These are phyloP conservation scores for Nicotiana obtusifolia DNA, from an alignment of 257 asterid genomes.

Conservation along the genomic window DNA sequence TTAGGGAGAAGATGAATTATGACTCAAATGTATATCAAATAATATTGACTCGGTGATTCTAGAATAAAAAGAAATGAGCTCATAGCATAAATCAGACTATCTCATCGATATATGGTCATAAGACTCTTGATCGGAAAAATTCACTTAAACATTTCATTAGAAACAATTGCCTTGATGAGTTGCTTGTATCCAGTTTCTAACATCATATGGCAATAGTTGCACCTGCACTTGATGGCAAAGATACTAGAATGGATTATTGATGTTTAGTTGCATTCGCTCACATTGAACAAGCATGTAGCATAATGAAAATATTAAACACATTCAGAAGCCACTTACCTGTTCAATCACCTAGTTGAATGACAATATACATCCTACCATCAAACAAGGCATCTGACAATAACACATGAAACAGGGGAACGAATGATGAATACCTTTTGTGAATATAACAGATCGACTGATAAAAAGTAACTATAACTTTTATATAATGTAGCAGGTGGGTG, in stretches of 20 bases:
- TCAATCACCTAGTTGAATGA: slow-evolving; percentile 13
- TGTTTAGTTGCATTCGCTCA: slow-evolving; percentile 41
- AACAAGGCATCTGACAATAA: slow-evolving; percentile 79
- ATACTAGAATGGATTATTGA: slow-evolving; percentile 36
- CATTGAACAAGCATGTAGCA: slow-evolving; percentile 81
- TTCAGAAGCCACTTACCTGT: slow-evolving; percentile 11
- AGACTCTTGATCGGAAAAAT: not conserved
- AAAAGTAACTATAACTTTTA: not conserved
- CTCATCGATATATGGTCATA: not conserved
- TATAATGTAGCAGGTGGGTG: not conserved
- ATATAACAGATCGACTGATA: slow-evolving; percentile 75
- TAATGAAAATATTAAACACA: slow-evolving; percentile 18
- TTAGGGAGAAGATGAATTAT: not conserved
- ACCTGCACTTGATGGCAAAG: slow-evolving; percentile 77
- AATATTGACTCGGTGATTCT: not conserved
- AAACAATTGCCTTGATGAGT: not conserved
- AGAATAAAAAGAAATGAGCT: not conserved
- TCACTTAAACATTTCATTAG: not conserved
- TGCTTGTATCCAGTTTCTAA: slow-evolving; percentile 39
- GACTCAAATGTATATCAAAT: not conserved
- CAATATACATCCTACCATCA: slow-evolving; percentile 62
- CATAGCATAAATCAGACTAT: not conserved
- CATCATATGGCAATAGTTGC: slow-evolving; percentile 87
- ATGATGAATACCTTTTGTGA: slow-evolving; percentile 74
- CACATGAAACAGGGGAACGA: slow-evolving; percentile 76